These are phyloP conservation scores for Cyberlindnera mycetangii DNA, from an alignment of 805 yeast species.

Conservation along the genomic window DNA sequence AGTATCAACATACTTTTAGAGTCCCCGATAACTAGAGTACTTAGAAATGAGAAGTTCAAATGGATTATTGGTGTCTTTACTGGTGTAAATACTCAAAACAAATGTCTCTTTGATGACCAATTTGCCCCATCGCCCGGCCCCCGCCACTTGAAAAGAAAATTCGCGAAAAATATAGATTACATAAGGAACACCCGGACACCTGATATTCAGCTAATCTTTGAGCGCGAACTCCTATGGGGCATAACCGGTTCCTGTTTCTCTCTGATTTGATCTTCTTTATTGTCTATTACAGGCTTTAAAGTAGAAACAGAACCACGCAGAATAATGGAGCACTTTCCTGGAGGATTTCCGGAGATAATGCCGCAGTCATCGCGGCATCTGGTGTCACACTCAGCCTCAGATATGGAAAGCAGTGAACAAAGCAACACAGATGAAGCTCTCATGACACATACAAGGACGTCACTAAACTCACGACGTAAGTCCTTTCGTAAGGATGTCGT, in stretches of 20 bases:
- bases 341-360: slow-evolving; percentile 21
- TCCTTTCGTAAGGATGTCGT: slow-evolving; percentile 17
- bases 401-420: background rate
- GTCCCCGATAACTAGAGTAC: background rate
- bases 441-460: slow-evolving; percentile 8
- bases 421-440: slow-evolving; percentile 1
- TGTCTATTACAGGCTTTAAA: background rate
- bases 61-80: background rate
- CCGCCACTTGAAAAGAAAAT: too few species aligned
- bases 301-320: background rate
- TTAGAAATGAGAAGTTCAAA: background rate
- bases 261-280: background rate
- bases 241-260: background rate
- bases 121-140: background rate
- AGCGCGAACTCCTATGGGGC: too few species aligned
- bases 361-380: slow-evolving; percentile 2
- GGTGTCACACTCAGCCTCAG: background rate
- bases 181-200: background rate
- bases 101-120: background rate
- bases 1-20: background rate
- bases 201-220: background rate
- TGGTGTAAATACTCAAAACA: background rate
- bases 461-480: slow-evolving; percentile 16
- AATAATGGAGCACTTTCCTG: slow-evolving; percentile 25
- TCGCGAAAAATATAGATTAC: background rate